A percentile compares a stretch with the other conserved stretches of the same genome.
Evolutionary conservation across 169 alveolate genomes (phyloP).

Genomic region (Plasmodium gonderi): DNA sequence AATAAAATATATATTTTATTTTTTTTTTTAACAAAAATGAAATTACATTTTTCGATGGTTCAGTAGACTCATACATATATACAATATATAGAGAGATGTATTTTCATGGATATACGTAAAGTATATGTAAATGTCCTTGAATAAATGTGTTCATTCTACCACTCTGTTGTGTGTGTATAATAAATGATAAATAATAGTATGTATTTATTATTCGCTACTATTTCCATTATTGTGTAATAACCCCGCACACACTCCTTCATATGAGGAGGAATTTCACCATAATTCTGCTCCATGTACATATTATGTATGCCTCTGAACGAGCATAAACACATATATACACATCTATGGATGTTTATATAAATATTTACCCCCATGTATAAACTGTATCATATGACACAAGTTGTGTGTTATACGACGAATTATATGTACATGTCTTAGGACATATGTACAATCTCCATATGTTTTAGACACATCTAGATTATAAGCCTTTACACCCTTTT

Average conservation of each 20-base stretch:
- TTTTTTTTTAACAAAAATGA: not conserved
- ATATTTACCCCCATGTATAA: not conserved
- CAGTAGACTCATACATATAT: not conserved
- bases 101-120: not conserved
- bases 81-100: not conserved
- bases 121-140: not conserved
- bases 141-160: not conserved
- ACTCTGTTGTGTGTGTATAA: slow-evolving; percentile 8
- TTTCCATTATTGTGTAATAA: not conserved
- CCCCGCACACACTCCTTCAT: not conserved
- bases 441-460: not conserved
- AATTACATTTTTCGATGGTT: not conserved
- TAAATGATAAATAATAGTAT: slow-evolving; percentile 3
- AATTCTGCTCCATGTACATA: not conserved
- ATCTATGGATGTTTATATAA: not conserved
- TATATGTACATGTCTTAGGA: not conserved
- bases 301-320: not conserved
- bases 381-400: not conserved
- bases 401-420: not conserved
- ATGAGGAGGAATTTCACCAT: not conserved
- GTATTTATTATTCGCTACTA: not conserved
- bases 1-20: not conserved
- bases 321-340: not conserved
- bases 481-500: not conserved
- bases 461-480: not conserved